These are phyloP conservation scores for Sporothrix variecibatus DNA, from an alignment of 2,329 filamentous ascomycete species.

Conservation along the genomic window DNA sequence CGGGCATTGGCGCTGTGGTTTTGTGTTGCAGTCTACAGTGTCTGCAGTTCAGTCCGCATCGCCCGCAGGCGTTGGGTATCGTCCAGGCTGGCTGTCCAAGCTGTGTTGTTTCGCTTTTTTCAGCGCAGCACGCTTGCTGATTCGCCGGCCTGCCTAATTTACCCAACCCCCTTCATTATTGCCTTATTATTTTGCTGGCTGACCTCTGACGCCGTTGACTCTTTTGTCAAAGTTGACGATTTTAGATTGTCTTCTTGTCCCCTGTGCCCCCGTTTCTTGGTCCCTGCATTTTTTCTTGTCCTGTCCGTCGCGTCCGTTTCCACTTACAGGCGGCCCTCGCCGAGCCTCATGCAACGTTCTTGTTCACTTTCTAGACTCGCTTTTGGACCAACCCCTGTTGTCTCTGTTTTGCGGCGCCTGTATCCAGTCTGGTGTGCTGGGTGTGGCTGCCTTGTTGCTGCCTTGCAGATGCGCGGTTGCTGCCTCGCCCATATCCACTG, in stretches of 20 bases:
- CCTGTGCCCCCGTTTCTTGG: background rate
- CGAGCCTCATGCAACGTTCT: slow-evolving; percentile 24
- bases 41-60: background rate
- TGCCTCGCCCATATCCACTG: slow-evolving; percentile 21
- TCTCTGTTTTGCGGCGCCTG: background rate
- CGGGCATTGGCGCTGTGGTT: background rate
- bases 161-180: slow-evolving; percentile 10
- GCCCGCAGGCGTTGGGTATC: background rate
- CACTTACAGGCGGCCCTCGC: background rate
- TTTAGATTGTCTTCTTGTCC: background rate
- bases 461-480: slow-evolving; percentile 20
- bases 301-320: background rate
- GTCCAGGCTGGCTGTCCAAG: background rate
- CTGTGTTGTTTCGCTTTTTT: background rate
- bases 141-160: slow-evolving; percentile 16
- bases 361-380: background rate
- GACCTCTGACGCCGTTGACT: background rate
- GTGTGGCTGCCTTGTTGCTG: slow-evolving; percentile 24
- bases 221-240: background rate
- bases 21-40: background rate
- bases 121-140: slow-evolving; percentile 9
- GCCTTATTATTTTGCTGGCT: background rate
- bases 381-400: background rate
- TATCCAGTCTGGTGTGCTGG: background rate
- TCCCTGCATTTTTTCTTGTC: background rate